Evolutionary conservation across 1,139 yeast species (phyloP).

Genomic region (Protomyces arabidopsidicola): DNA sequence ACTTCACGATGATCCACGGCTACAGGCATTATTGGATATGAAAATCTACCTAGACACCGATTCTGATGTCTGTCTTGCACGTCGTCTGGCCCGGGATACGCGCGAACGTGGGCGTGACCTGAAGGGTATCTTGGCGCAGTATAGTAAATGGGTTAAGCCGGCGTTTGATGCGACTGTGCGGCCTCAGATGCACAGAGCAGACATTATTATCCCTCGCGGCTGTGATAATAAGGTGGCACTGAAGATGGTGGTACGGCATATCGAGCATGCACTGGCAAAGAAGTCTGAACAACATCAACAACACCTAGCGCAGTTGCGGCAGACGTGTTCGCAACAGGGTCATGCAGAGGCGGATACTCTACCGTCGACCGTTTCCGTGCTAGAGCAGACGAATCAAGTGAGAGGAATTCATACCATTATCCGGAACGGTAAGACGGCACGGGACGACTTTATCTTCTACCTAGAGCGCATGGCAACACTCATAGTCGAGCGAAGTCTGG

Average conservation of each 20-base stretch:
- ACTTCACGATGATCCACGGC: constrained; percentile 56
- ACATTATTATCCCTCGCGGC: constrained; percentile 82
- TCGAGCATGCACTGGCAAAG: constrained; percentile 60
- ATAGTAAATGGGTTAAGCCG: constrained; percentile 90
- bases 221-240: constrained; percentile 70
- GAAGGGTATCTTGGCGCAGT: constrained; percentile 74
- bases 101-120: constrained; percentile 66
- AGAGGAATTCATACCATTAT: constrained; percentile 68
- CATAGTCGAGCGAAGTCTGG: constrained; percentile 55
- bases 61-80: constrained; percentile 81
- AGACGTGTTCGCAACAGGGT: not conserved
- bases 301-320: constrained; percentile 51
- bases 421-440: constrained; percentile 50
- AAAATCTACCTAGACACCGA: constrained; percentile 87
- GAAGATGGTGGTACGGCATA: constrained; percentile 59
- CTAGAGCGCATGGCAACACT: constrained; percentile 69
- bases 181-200: constrained; percentile 78
- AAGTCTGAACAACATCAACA: constrained; percentile 66
- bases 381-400: constrained; percentile 64
- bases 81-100: constrained; percentile 82
- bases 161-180: constrained; percentile 71
- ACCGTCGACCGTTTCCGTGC: constrained; percentile 36
- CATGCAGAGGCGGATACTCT: not conserved
- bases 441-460: constrained; percentile 79
- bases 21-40: constrained; percentile 72